Base-by-base conservation (phyloP, 1,139 yeast species). In the Blastobotrys serpentis region DNA sequence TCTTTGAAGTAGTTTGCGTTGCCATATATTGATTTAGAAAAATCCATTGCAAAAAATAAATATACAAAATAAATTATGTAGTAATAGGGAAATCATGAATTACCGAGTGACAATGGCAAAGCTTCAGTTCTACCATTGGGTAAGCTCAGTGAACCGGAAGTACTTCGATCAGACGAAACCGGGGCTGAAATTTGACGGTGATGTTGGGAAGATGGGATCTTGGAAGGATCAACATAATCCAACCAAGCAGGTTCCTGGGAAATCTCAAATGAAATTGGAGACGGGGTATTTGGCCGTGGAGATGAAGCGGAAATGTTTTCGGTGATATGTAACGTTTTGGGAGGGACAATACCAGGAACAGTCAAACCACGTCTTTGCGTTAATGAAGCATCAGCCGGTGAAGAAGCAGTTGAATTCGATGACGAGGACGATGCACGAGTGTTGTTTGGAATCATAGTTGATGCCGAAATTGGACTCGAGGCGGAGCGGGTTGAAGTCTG, bases 191-290 rank as follows among this genome's bases (percentile, higher is more conserved):
- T 10, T 18, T 19, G 16, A 30, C 45, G 25, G 40, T 37, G 17
- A n/a, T 42, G 47, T 11, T 37, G 49, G 8, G 40, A 11, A 23
- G 26, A 23, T 5, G 51, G 51, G 8, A 55, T 46, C 26, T 52
- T 52, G 13, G 57, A 42, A 10, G 59, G 54, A 36, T 58, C 60
- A 3, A 56, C 58, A 34, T 56, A 52, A 23, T 60, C 64, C 11
- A 59, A 50, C 65, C 64, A 61, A 1, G 65, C 59, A 2, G 64
- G 64, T 32, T 61, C 64, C 14, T 56, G 59, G 10, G 63, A 55
- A 18, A 61, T 60, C 36, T 59, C 64, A 49, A 61, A 52, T 14
- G 52, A 51, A 10, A 59, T 54, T 0, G 64, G 64, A 10, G 63
- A 58, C 14, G 61, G 57, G 2, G 62, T 50, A 5, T 51, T 42